Evolutionary conservation across 805 yeast genomes (phyloP), one percentile per base, ranked within the genome.

Genomic region (Schwanniomyces polymorphus): DNA sequence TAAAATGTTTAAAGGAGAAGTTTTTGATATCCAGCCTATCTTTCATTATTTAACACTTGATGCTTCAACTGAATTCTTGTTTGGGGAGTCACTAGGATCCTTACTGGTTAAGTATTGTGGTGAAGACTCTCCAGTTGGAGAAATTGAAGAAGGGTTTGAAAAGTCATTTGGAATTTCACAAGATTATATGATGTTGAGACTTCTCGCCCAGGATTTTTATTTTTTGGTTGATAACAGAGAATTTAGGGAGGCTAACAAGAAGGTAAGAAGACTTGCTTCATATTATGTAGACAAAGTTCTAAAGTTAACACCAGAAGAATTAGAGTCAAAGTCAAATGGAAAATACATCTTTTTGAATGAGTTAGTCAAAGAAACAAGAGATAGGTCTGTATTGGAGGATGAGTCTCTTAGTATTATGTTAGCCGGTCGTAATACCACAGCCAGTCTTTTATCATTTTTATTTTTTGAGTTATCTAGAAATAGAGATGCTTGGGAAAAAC

Each of bases 391-490:
- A n/a, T 72, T 79, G 48, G 67, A 82, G 42, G 81, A 77, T 57
- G 82, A 79, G 60, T 65, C 76, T 33, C 64, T 79, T 58, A 78
- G 76, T 55, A 72, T 79, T 46, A 65, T 79, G 49, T 59, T 78
- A 18, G 84, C 84, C 12, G 83, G 82, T 27, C 67, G 84, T 54
- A 83, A 79, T 54, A 79, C 83, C 40, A 79, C 84, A 10, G 82
- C 83, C 8, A 73, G 77, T 3, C 61, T 76, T 29, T 67, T 79
- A 46, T 69, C 79, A 14, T 76, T 70, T 57, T 56, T 70, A 21
- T 63, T 77, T 42, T 75, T 62, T 51, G 76, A 76, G 55, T 65
- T 79, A 44, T 72, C 79, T 10, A 65, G 76, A 45, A 60, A 76
- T 56, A 77, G 76, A 7, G 58, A 57, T 1, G 55, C 69, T 8